Percentiles rank a stretch among this genome's conserved stretches.
Conservation (phyloP, 805 yeast genomes). For the Diddensiella santjacobensis region DNA sequence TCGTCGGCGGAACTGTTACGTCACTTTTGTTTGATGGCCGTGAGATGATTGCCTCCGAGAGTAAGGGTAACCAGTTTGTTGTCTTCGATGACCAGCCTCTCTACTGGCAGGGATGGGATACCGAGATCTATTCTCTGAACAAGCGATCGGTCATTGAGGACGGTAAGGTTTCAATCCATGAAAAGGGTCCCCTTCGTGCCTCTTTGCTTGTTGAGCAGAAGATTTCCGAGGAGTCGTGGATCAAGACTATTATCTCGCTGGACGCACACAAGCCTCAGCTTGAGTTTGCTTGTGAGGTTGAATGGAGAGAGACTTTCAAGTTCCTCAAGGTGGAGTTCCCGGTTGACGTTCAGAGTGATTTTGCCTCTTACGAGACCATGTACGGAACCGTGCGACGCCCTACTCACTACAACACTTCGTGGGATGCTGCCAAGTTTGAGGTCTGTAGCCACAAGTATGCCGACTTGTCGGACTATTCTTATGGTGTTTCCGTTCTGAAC, state of each 20-base stretch:
- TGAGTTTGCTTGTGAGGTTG: conserved; percentile 49
- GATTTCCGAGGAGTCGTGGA: conserved; percentile 51
- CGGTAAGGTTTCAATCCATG: conserved; percentile 38
- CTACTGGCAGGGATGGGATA: conserved; percentile 94
- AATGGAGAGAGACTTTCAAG: conserved; percentile 61
- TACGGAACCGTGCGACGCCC: conserved; percentile 79
- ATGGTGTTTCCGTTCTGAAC: conserved; percentile 75
- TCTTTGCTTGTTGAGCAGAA: conserved; percentile 60
- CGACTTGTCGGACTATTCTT: conserved; percentile 69
- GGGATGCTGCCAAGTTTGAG: conserved; percentile 87
- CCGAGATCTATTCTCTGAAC: conserved; percentile 80
- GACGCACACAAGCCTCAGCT: conserved; percentile 43
- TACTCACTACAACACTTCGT: conserved; percentile 76
- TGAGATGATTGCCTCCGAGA: conserved; percentile 51
- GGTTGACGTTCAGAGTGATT: conserved; percentile 61
- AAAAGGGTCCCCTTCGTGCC: conserved; percentile 54
- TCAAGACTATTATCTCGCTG: conserved; percentile 66
- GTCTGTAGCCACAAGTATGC: conserved; percentile 80
- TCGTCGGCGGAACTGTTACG: conserved; percentile 59
- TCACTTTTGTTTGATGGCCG: conserved; percentile 59
- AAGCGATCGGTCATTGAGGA: conserved; percentile 50
- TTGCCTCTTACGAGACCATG: conserved; percentile 76
- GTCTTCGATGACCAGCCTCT: conserved; percentile 86
- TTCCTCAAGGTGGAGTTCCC: conserved; percentile 88
- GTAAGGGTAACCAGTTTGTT: conserved; percentile 66